Conservation (phyloP, 768 basidiomycete species). For the Amanita muscaria region DNA sequence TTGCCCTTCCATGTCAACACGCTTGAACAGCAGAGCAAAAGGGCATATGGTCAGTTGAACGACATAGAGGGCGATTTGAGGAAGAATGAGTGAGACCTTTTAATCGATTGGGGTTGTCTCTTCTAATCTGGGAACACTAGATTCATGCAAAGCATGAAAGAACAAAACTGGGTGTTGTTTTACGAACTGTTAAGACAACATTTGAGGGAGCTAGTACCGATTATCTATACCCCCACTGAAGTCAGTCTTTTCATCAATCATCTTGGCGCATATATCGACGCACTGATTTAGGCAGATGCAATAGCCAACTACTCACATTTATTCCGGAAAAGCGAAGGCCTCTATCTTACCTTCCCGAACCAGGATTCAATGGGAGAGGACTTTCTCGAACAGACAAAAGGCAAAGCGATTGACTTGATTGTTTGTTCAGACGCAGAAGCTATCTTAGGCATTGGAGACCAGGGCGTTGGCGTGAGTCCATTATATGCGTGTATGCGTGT, state of each 20-base stretch:
- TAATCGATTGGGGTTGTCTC: too few species aligned
- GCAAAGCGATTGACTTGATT: conserved; percentile 61
- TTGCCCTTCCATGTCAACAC: conserved; percentile 46
- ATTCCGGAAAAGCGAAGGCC: conserved; percentile 69
- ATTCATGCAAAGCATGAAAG: conserved; percentile 68
- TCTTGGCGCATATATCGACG: neutral
- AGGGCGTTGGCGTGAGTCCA: conserved; percentile 53
- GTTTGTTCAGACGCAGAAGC: conserved; percentile 83
- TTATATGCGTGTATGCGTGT: neutral
- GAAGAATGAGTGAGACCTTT: conserved; percentile 47
- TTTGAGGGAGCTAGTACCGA: conserved; percentile 52
- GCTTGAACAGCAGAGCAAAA: conserved; percentile 66
- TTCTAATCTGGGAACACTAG: too few species aligned
- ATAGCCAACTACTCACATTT: conserved; percentile 80
- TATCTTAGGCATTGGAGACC: conserved; percentile 64
- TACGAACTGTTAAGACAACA: conserved; percentile 55
- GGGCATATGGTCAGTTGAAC: conserved; percentile 62
- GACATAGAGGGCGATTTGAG: conserved; percentile 25
- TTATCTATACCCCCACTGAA: conserved; percentile 81
- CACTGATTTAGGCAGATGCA: conserved; percentile 52
- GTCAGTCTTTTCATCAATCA: conserved; percentile 23
- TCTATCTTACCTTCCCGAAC: conserved; percentile 58
- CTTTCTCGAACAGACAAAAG: conserved; percentile 58
- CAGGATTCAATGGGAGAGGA: conserved; percentile 67
- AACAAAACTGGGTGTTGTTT: conserved; percentile 78